Evolutionary conservation across 2,329 filamentous ascomycete genomes (phyloP).

Genomic region (Blastomyces gilchristii): DNA sequence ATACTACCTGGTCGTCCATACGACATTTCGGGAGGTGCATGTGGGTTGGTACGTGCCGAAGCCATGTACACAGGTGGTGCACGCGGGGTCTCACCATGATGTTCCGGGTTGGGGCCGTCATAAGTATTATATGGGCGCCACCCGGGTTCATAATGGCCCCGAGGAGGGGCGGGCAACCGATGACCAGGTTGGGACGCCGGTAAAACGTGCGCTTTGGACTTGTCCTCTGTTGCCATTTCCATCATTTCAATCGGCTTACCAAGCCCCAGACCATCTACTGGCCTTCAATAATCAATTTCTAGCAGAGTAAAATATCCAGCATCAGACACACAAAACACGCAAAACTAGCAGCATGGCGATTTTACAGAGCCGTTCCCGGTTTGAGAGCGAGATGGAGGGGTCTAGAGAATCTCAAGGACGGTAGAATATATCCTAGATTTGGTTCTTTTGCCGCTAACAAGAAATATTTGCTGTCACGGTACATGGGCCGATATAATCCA

Average conservation of each 20-base stretch:
- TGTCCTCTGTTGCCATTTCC: conserved; percentile 12
- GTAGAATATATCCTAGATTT: not conserved
- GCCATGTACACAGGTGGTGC: conserved; percentile 10
- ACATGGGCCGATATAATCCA: not conserved
- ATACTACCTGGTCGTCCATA: conserved; percentile 27
- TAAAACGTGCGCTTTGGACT: conserved; percentile 9
- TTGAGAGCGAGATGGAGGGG: not conserved
- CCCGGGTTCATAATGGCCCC: not conserved
- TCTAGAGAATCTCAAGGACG: not conserved
- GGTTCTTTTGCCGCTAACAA: not conserved
- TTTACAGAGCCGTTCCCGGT: not conserved
- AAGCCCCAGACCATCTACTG: conserved; percentile 1
- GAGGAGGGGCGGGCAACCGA: not conserved
- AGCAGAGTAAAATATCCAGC: not conserved
- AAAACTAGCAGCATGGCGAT: not conserved
- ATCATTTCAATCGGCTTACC: conserved; percentile 7
- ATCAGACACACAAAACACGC: not conserved
- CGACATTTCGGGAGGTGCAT: conserved; percentile 26
- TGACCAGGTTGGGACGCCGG: conserved; percentile 7
- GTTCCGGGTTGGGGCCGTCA: conserved; percentile 1
- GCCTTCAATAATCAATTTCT: not conserved
- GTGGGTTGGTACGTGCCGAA: not conserved
- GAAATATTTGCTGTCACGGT: not conserved
- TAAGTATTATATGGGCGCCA: conserved; percentile 6
- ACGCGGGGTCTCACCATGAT: conserved; percentile 5